Evolutionary conservation across 129 eudicot genomes (phyloP).

Genomic region (Flaveria trinervia): DNA sequence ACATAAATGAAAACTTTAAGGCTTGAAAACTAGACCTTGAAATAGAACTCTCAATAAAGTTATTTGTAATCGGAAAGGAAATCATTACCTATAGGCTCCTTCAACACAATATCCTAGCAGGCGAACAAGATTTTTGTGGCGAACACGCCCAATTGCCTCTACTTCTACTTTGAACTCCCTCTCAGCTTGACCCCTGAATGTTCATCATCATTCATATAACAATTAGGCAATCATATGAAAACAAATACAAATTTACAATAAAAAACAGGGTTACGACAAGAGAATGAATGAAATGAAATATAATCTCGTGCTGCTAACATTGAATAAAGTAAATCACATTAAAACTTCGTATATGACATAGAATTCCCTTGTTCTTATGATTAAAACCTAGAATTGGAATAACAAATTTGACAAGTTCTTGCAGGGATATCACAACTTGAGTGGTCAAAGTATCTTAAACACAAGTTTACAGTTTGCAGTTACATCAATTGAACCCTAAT

Average conservation of each 20-base stretch:
- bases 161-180: slow-evolving; percentile 95
- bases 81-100: slow-evolving; percentile 86
- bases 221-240: slow-evolving; percentile 8
- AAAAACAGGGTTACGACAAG: neutral
- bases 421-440: neutral
- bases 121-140: slow-evolving; percentile 96
- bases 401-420: neutral
- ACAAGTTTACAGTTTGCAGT: no score
- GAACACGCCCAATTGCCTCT: slow-evolving; percentile 90
- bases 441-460: neutral
- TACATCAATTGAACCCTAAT: slow-evolving; percentile 2
- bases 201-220: slow-evolving; percentile 10
- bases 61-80: neutral
- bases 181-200: slow-evolving; percentile 93
- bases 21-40: slow-evolving; percentile 3
- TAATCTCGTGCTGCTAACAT: neutral
- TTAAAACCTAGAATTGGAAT: slow-evolving; percentile 2
- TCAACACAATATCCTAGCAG: slow-evolving; percentile 93
- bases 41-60: neutral
- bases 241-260: neutral
- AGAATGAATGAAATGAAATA: neutral
- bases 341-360: neutral
- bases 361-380: slow-evolving; percentile 10
- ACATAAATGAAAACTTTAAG: neutral
- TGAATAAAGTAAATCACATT: neutral